Base-by-base conservation (phyloP, 108 stramenopile species). In the Fragilariopsis cylindrus region DNA sequence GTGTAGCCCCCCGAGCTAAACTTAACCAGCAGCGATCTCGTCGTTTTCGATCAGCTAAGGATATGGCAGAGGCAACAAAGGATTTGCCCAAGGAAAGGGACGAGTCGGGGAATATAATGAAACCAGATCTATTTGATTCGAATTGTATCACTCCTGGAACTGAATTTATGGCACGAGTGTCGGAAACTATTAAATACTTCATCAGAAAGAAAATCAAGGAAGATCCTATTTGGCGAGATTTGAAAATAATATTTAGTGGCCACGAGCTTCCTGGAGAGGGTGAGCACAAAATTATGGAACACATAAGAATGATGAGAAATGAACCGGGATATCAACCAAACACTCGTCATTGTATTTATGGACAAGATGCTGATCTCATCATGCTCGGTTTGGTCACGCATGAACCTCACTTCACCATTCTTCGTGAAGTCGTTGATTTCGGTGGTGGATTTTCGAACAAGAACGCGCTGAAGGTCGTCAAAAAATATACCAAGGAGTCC, bases 81-180 rank as follows among this genome's bases (percentile, higher is more conserved):
- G 83, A 82, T 21, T 43, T 76, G 45, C 84, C 86, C 42, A 69
- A 73, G 43, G 66, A 76, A 63, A 60, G 48, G 49, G 65, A 79
- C 45, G 76, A 85, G 71, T 56, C 76, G 47, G 71, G 71, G 57
- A 75, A 78, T n/a, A 39, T 67, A 9, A 62, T 69, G 39, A 58
- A 52, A 19, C 65, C 62, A 40, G 69, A 80, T 44, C 74, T 81
- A 12, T 99, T 99, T 68, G 99, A 99, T 90, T 97, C 97, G 48
- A 99, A 99, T 82, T 98, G 94, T 79, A 99, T 99, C 79, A 99
- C 99, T 57, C 99, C 99, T 5, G 99, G 99, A 48, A 99, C 99
- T 3, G 97, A 96, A 58, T 99, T 99, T 79, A 91, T 99, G 96
- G 86, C 82, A 44, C 80, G 86, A 46, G 94, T 99, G 6, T 92